Percentiles rank a stretch among this genome's conserved stretches.
Conservation (phyloP, 1,284 basidiomycete genomes). For the Gomphus bonarii region DNA sequence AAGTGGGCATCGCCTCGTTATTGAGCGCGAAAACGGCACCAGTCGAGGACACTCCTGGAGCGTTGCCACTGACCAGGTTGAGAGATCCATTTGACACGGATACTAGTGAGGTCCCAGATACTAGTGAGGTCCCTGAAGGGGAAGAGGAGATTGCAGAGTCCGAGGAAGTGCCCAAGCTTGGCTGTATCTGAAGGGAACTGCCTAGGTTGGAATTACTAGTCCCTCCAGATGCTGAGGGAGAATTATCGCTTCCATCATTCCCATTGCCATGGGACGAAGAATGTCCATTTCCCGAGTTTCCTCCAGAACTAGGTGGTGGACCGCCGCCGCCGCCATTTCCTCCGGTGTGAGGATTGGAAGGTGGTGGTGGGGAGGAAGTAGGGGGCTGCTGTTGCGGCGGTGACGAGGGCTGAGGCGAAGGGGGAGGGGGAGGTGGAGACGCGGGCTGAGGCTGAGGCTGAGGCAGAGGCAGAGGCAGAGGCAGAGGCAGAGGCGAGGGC, state of each 20-base stretch:
- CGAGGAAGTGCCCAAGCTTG: neutral
- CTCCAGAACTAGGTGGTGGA: neutral
- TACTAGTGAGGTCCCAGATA: neutral
- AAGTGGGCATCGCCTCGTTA: neutral
- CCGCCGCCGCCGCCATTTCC: neutral
- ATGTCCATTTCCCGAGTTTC: neutral
- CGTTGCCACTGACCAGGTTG: neutral
- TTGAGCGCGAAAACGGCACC: neutral
- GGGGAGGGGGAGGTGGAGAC: neutral
- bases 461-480: neutral
- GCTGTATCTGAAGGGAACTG: neutral
- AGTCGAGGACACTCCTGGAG: neutral
- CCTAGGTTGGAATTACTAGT: neutral
- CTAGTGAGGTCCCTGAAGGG: neutral
- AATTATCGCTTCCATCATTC: neutral
- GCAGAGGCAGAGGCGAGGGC: neutral
- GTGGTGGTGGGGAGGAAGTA: neutral
- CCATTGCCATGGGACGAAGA: neutral
- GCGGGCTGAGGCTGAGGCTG: neutral
- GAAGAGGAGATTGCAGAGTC: neutral
- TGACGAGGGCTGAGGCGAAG: neutral
- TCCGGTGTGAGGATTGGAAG: neutral
- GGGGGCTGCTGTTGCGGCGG: neutral
- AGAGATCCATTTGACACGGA: neutral
- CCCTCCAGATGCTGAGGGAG: neutral